Percentiles rank a stretch among this genome's conserved stretches.
phyloP scores from a whole-genome alignment of 495 filamentous ascomycete species.

The Tuber brumale region DNA sequence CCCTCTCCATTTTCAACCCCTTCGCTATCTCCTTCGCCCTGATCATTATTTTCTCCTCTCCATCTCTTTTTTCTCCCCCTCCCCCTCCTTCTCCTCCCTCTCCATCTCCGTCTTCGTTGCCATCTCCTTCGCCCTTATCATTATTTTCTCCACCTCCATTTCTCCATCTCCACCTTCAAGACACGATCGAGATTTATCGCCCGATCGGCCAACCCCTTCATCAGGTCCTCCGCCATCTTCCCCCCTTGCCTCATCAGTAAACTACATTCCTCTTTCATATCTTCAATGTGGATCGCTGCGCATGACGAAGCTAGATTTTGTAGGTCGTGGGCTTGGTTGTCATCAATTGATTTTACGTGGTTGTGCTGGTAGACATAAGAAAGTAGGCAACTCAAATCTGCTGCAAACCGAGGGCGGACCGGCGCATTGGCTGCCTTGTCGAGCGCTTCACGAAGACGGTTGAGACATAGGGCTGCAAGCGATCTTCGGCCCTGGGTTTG shows the following conservation, averaged over 20 bases:
- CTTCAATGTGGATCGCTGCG: background rate
- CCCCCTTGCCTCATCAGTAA: background rate
- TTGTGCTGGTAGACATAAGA: background rate
- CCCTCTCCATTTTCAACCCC: too few species aligned
- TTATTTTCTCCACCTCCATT: too few species aligned
- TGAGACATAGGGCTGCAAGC: background rate
- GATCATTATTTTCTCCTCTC: too few species aligned
- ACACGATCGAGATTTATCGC: background rate
- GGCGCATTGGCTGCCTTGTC: background rate
- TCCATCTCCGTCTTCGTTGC: too few species aligned
- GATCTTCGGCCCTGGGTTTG: background rate
- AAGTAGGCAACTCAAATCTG: background rate
- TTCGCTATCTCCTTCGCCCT: background rate
- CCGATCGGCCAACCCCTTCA: background rate
- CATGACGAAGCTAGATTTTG: background rate
- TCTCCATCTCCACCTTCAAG: too few species aligned
- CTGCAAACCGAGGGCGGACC: background rate
- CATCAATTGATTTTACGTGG: background rate
- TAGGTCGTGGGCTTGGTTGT: background rate
- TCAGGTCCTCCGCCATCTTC: slow-evolving; percentile 1
- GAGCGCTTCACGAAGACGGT: background rate
- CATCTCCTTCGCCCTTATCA: too few species aligned
- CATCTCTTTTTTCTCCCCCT: background rate
- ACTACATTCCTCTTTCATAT: background rate
- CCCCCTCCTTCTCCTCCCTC: background rate